Evolutionary conservation across 306 rosid genomes (phyloP).

Genomic region (Dicorynia guianensis): DNA sequence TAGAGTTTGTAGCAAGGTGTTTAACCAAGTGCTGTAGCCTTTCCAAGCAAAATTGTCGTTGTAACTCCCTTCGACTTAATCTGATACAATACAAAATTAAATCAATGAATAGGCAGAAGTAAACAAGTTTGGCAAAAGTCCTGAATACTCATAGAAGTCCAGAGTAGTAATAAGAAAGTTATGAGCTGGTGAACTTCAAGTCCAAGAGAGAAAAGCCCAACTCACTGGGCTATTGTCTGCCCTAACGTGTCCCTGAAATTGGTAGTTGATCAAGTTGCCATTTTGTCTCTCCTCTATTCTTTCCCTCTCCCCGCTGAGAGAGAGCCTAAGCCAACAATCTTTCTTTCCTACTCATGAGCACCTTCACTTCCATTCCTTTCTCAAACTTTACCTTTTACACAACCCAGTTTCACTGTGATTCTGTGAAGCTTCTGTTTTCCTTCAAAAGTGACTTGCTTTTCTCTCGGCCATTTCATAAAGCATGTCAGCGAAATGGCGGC

Average conservation of each 20-base stretch:
- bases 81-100: no score
- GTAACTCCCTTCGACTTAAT: no score
- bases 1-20: no score
- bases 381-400: not conserved
- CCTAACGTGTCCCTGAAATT: not conserved
- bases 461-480: conserved; percentile 23
- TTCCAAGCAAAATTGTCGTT: no score
- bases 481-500: conserved; percentile 99
- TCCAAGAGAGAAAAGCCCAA: no score
- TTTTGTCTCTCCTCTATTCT: not conserved
- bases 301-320: not conserved
- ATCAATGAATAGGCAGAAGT: no score
- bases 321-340: not conserved
- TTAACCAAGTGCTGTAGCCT: no score
- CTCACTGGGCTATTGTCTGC: not conserved
- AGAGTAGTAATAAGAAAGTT: no score
- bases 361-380: not conserved
- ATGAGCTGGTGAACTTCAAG: no score
- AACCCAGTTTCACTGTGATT: not conserved
- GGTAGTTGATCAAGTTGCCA: not conserved
- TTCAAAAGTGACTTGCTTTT: not conserved
- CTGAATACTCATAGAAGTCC: no score
- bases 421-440: not conserved
- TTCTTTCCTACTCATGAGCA: not conserved
- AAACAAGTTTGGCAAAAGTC: no score